Evolutionary conservation across 2,329 filamentous ascomycete species (phyloP).

Genomic region (Beauveria bassiana): DNA sequence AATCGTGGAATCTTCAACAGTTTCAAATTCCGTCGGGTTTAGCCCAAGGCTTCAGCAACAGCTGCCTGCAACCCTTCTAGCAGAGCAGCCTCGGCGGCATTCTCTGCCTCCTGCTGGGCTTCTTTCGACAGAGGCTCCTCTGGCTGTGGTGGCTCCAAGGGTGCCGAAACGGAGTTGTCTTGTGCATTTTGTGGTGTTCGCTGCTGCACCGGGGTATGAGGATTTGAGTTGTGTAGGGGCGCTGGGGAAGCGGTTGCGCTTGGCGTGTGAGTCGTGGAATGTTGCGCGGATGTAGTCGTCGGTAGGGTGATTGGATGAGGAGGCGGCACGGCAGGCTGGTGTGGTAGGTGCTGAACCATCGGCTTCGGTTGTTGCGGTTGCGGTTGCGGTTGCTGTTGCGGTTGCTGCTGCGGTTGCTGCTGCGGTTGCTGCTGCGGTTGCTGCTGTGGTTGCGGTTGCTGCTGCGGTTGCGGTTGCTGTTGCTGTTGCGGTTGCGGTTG

Average conservation of each 20-base stretch:
- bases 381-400: slow-evolving; percentile 14
- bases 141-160: slow-evolving; percentile 16
- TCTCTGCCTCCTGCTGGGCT: slow-evolving; percentile 21
- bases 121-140: slow-evolving; percentile 18
- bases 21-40: background rate
- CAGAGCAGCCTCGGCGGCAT: slow-evolving; percentile 27
- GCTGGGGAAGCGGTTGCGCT: slow-evolving; percentile 1
- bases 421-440: slow-evolving; percentile 8
- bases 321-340: slow-evolving; percentile 1
- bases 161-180: slow-evolving; percentile 8
- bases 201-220: slow-evolving; percentile 6
- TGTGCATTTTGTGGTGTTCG: background rate
- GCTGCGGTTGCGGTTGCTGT: background rate
- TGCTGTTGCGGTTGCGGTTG: slow-evolving; percentile 9
- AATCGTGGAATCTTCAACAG: background rate
- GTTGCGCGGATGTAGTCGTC: background rate
- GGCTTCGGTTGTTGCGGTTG: slow-evolving; percentile 14
- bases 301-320: slow-evolving; percentile 8
- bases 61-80: slow-evolving; percentile 28
- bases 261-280: background rate
- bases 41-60: slow-evolving; percentile 21
- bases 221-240: background rate
- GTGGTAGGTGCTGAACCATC: background rate
- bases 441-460: no score
- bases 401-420: slow-evolving; percentile 14